Evolutionary conservation across 768 basidiomycete species (phyloP).

Genomic region (Mycena vulgaris): DNA sequence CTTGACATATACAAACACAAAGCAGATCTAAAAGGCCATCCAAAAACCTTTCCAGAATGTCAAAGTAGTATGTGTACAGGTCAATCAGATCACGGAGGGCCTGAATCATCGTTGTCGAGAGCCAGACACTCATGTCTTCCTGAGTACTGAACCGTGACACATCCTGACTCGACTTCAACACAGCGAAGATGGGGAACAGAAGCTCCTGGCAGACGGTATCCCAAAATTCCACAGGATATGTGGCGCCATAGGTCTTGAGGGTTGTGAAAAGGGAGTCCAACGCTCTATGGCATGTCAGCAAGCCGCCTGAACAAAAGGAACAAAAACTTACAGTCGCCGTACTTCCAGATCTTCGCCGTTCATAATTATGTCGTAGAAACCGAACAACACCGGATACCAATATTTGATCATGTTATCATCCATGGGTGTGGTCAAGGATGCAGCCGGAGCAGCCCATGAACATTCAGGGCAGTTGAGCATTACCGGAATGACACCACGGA

Average conservation of each 20-base stretch:
- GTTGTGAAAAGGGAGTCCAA: constrained; percentile 97
- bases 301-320: constrained; percentile 11
- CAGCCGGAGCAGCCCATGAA: constrained; percentile 48
- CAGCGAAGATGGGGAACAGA: constrained; percentile 98
- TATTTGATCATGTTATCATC: constrained; percentile 95
- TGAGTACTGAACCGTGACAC: constrained; percentile 94
- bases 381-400: constrained; percentile 97
- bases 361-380: constrained; percentile 99
- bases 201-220: constrained; percentile 97
- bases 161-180: constrained; percentile 94
- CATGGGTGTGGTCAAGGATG: constrained; percentile 53
- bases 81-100: constrained; percentile 96
- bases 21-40: constrained; percentile 95
- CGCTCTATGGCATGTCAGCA: constrained; percentile 69
- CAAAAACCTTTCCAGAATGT: constrained; percentile 88
- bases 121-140: constrained; percentile 99
- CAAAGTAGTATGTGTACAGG: constrained; percentile 96
- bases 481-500: constrained; percentile 91
- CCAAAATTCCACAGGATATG: constrained; percentile 96
- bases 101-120: constrained; percentile 99
- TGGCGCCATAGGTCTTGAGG: constrained; percentile 88
- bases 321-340: constrained; percentile 85
- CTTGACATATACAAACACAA: constrained; percentile 98
- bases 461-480: constrained; percentile 90
- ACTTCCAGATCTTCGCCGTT: constrained; percentile 99